Evolutionary conservation across 2,329 filamentous ascomycete genomes (phyloP), one percentile per base, ranked within the genome.

Genomic region (Fonsecaea multimorphosa): DNA sequence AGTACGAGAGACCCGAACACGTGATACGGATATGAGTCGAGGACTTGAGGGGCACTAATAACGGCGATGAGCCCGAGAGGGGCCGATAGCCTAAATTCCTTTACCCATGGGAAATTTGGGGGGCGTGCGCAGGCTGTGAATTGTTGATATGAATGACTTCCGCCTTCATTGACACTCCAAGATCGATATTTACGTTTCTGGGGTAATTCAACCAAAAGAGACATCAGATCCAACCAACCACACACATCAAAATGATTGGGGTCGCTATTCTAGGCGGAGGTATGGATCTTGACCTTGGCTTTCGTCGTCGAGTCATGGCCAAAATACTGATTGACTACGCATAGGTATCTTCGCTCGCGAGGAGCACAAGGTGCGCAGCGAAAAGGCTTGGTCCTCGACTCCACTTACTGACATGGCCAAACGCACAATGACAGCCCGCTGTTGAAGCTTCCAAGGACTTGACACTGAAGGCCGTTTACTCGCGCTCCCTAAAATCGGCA

Each of bases 381-480:
- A 36, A 58, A 11, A 11, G 4, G n/a, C 2, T 31, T 46, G 3
- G 32, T 29, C 27, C 34, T 14, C 29, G 19, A 29, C 14, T 31
- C 24, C 31, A 27, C 34, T 49, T 60, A 34, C 49, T 27, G 19
- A 29, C 32, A n/a, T 27, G 46, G 22, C 29, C n/a, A 38, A 1
- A 32, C 22, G 11, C 24, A 34, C 40, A 8, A 14, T 19, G 40
- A 59, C 64, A 83, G 80, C 85, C 85, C 2, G 84, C 84, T 1
- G 78, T 87, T 31, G 76, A 81, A 71, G 79, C 79, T 19, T 77
- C 80, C 24, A 68, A 76, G 29, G 72, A 73, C 36, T 76, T 87
- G 9, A 71, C 74, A 2, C 76, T 88, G 36, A 85, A 84, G 73
- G 86, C 86, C 19, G 79, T 87, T 66, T 88, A 86, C 75, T 87